A percentile compares a stretch with the other conserved stretches of the same genome.
These are phyloP conservation scores for Phaeophleospora eucalypticola DNA, from an alignment of 2,329 filamentous ascomycete species.

Conservation along the genomic window DNA sequence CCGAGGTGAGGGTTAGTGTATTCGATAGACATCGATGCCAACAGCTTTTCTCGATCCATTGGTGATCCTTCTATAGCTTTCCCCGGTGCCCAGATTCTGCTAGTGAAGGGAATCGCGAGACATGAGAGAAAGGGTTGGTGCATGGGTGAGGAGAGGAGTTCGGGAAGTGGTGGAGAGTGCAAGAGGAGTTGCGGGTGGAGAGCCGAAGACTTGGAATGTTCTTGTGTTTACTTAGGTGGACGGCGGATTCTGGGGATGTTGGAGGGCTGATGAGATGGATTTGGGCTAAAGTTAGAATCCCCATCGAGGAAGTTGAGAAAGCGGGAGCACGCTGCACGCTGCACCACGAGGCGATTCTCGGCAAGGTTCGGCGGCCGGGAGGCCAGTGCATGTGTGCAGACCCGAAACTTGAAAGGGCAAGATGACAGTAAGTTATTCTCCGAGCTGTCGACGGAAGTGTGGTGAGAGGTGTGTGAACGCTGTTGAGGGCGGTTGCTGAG, in stretches of 20 bases:
- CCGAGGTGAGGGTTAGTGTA: background rate
- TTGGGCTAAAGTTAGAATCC: background rate
- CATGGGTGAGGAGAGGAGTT: too few species aligned
- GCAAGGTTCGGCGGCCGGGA: constrained; percentile 3
- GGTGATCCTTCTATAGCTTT: background rate
- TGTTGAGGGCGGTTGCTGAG: too few species aligned
- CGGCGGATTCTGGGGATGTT: too few species aligned
- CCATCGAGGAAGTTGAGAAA: too few species aligned
- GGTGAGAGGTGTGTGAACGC: background rate
- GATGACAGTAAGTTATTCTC: background rate
- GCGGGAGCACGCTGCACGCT: too few species aligned
- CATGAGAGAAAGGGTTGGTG: too few species aligned
- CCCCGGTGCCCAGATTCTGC: background rate
- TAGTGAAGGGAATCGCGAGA: background rate
- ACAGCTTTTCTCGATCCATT: background rate
- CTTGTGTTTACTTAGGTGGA: too few species aligned
- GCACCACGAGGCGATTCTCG: too few species aligned
- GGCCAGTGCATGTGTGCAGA: constrained; percentile 1
- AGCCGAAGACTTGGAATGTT: too few species aligned
- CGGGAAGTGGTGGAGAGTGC: background rate
- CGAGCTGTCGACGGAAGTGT: background rate
- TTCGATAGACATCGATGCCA: background rate
- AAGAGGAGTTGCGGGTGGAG: constrained; percentile 1
- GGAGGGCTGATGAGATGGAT: background rate
- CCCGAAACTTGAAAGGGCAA: background rate